phyloP scores from a whole-genome alignment of 1,139 yeast species.

The Diutina mesorugosa region DNA sequence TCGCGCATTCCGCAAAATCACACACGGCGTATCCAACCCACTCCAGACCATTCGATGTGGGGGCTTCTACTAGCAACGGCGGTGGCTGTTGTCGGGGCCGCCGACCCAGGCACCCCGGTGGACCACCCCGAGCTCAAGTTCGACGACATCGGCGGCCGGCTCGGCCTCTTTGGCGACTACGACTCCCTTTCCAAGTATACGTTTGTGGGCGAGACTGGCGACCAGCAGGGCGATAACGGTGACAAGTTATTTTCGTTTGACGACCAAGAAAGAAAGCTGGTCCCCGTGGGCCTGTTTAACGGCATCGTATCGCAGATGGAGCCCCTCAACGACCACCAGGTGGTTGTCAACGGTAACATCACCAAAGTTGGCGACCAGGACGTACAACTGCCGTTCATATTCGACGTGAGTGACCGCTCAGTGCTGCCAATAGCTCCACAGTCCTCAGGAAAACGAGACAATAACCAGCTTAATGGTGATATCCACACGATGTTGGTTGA shows the following conservation, averaged over 20 bases:
- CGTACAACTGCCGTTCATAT: conserved; percentile 40
- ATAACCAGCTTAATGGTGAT: conserved; percentile 29
- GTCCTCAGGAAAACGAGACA: conserved; percentile 10
- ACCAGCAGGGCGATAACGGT: neutral
- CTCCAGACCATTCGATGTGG: neutral
- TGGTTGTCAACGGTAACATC: conserved; percentile 35
- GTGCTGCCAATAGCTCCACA: conserved; percentile 23
- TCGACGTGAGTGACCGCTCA: conserved; percentile 33
- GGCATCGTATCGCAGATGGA: conserved; percentile 17
- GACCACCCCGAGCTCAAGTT: conserved; percentile 19
- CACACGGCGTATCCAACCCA: neutral
- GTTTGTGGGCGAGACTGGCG: conserved; percentile 26
- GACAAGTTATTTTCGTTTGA: conserved; percentile 19
- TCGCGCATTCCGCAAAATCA: neutral
- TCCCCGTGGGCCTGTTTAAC: conserved; percentile 17
- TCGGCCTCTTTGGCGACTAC: conserved; percentile 57
- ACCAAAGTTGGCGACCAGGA: conserved; percentile 20
- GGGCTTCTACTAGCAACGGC: neutral
- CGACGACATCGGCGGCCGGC: conserved; percentile 20
- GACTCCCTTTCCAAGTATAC: conserved; percentile 47
- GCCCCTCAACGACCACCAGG: conserved; percentile 14
- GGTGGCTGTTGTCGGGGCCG: neutral
- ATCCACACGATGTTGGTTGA: conserved; percentile 38
- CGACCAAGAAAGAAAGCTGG: conserved; percentile 13
- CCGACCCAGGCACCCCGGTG: neutral